phyloP scores from a whole-genome alignment of 257 asterid genomes.

The Solanum sejunctum region DNA sequence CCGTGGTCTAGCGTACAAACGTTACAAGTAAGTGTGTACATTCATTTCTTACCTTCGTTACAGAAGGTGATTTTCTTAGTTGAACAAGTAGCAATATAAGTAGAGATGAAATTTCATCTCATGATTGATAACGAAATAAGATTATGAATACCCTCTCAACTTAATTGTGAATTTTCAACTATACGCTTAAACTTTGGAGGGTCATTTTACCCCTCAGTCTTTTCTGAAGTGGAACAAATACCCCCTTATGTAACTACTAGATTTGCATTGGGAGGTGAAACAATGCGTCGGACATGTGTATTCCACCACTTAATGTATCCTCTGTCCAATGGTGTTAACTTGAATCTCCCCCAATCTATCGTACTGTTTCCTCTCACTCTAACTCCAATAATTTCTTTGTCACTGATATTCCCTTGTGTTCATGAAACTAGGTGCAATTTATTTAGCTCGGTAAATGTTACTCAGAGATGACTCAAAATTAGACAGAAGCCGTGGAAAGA shows the following conservation, averaged over 20 bases:
- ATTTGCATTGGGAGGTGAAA: not conserved
- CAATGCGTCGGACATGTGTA: not conserved
- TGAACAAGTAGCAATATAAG: not conserved
- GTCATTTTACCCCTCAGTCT: not conserved
- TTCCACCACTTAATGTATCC: not conserved
- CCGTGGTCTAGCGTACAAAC: conserved; percentile 69
- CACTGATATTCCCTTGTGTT: not conserved
- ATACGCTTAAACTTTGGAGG: not conserved
- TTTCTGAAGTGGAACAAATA: not conserved
- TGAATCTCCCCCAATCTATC: not conserved
- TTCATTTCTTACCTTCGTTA: not conserved
- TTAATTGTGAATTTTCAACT: not conserved
- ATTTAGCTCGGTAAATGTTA: not conserved
- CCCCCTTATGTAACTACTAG: not conserved
- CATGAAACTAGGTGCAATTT: not conserved
- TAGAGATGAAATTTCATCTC: not conserved
- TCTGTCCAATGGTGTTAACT: not conserved
- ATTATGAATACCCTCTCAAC: not conserved
- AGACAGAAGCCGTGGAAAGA: not conserved
- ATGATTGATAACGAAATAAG: not conserved
- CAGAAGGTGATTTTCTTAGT: not conserved
- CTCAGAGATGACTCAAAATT: not conserved
- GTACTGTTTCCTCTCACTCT: not conserved
- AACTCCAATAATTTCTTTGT: not conserved
- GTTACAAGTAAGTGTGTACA: conserved; percentile 63